Percentiles rank a stretch among this genome's conserved stretches.
Evolutionary conservation across 2,329 filamentous ascomycete species (phyloP).

Genomic region (Cadophora sp.): DNA sequence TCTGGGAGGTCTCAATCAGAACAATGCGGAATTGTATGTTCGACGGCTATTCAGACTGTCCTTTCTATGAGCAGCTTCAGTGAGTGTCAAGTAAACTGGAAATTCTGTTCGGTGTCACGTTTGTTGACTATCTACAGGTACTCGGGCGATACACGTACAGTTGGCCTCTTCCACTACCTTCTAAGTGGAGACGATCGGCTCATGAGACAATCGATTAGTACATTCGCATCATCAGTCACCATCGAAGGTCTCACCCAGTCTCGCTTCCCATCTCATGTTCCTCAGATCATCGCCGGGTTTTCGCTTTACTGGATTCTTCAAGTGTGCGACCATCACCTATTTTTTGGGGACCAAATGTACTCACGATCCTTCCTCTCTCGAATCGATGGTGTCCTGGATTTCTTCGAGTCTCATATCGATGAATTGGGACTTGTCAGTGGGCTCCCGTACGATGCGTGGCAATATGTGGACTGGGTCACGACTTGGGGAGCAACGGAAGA

Average conservation of each 20-base stretch:
- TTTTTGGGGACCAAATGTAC: conserved; percentile 46
- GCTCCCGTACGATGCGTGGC: conserved; percentile 44
- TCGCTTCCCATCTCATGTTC: conserved; percentile 47
- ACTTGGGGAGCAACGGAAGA: conserved; percentile 35
- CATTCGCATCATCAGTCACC: conserved; percentile 29
- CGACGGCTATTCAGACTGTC: conserved; percentile 42
- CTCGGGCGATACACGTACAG: conserved; percentile 38
- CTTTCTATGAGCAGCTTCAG: conserved; percentile 44
- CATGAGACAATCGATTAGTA: conserved; percentile 39
- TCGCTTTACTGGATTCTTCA: conserved; percentile 49
- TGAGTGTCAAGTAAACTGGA: conserved; percentile 20
- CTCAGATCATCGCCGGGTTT: conserved; percentile 49
- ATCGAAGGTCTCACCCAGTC: conserved; percentile 46
- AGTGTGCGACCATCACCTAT: conserved; percentile 48
- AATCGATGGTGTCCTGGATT: conserved; percentile 47
- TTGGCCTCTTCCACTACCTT: conserved; percentile 40
- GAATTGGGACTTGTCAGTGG: conserved; percentile 41
- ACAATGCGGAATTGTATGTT: conserved; percentile 48
- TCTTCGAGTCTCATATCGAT: conserved; percentile 44
- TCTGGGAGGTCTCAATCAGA: conserved; percentile 42
- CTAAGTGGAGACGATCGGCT: conserved; percentile 41
- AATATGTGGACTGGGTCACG: conserved; percentile 48
- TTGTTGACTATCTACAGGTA: conserved; percentile 26
- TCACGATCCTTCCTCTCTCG: conserved; percentile 44
- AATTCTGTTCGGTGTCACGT: background rate